Base-by-base conservation (phyloP, 176 grass and related monocot genomes). In the Oryza brachyantha region DNA sequence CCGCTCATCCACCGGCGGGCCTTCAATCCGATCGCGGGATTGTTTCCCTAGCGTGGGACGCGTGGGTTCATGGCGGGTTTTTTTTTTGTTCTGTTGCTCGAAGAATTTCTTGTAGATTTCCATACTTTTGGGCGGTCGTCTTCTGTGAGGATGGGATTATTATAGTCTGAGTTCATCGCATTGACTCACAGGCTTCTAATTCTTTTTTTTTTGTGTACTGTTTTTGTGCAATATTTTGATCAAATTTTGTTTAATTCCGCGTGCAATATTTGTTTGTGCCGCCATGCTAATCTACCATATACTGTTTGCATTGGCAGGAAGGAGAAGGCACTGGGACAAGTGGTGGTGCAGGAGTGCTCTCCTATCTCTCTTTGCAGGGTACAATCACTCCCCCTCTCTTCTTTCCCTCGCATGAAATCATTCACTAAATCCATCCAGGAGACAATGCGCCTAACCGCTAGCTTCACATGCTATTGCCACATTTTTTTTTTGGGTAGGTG, bases 301-400 rank as follows among this genome's bases (percentile, higher is more conserved):
- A 50, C 25, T 32, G 61, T 29, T 70, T 81, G 14, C 43, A 76
- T 76, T 63, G 21, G 7, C 65, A 89, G 81, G 40, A 70, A 62
- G 70, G 70, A 40, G 83, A 64, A 76, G 46, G 10, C 28, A 21
- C 70, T 12, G 64, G 36, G 19, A 69, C 81, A 52, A 75, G 64
- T 10, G 75, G 72, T 66, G 80, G 62, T 24, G 73, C 60, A 58
- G 73, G 88, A 8, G 70, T 93, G 28, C 68, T 98, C 66, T 94
- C 95, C 21, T 94, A 93, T 60, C 85, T 94, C 70, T 92, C 92
- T 13, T 70, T 98, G 55, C 77, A 83, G 88, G 83, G 92, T 92
- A 80, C 68, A n/a, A 24, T n/a, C 24, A 77, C 3, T 39, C 24
- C 60, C 60, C 10, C 19, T 57, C 19, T 57, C 52, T 24, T 57